phyloP scores from a whole-genome alignment of 768 basidiomycete genomes.

The Podaxis sp. region DNA sequence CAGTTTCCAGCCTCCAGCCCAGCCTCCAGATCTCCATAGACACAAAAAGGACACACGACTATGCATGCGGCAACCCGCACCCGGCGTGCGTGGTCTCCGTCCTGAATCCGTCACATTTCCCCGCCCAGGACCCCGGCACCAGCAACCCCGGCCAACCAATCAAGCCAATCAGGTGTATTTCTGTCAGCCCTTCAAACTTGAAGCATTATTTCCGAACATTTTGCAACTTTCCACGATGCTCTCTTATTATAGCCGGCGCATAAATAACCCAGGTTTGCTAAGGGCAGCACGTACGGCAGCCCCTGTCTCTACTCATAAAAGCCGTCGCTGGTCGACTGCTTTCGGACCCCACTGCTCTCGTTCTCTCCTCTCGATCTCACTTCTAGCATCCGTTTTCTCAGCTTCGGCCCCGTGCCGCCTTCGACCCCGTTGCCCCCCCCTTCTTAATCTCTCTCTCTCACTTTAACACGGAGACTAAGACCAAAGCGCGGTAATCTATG shows the following conservation, averaged over 20 bases:
- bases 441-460: background rate
- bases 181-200: background rate
- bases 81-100: background rate
- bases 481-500: background rate
- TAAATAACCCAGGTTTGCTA: slow-evolving; percentile 10
- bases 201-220: background rate
- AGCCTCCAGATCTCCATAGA: background rate
- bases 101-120: background rate
- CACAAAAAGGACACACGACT: background rate
- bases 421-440: background rate
- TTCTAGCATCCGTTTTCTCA: background rate
- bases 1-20: background rate
- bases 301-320: background rate
- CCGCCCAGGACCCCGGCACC: background rate
- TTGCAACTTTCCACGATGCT: background rate
- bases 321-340: background rate
- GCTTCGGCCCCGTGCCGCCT: background rate
- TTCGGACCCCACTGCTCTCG: background rate
- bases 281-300: background rate
- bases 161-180: background rate
- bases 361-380: background rate
- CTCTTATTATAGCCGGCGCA: background rate
- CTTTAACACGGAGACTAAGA: background rate
- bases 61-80: background rate
- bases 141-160: background rate